phyloP scores from a whole-genome alignment of 139 green algal species.

The Closterium sp. region DNA sequence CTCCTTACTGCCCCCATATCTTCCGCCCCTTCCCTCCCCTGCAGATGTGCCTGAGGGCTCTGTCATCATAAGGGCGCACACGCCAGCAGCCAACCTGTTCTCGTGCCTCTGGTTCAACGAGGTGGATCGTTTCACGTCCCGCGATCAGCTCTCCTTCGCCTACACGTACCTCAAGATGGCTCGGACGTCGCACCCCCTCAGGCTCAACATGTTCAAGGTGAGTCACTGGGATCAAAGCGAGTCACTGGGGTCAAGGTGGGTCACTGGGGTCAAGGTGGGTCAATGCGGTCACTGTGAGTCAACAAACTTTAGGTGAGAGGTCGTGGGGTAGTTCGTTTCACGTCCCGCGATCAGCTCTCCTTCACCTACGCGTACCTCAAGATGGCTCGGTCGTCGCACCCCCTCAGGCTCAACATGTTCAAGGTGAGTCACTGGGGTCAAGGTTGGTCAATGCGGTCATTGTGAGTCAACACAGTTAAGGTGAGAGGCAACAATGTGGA shows the following conservation, averaged over 20 bases:
- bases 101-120: constrained; percentile 55
- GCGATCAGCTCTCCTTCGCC: constrained; percentile 50
- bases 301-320: too few species aligned
- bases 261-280: too few species aligned
- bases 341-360: not conserved
- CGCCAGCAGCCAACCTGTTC: constrained; percentile 50
- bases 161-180: constrained; percentile 45
- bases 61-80: constrained; percentile 47
- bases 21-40: not conserved
- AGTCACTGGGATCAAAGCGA: not conserved
- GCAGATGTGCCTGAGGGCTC: constrained; percentile 49
- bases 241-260: not conserved
- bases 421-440: not conserved
- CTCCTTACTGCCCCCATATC: too few species aligned
- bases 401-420: not conserved
- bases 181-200: constrained; percentile 22
- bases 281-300: not conserved
- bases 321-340: too few species aligned
- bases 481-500: constrained; percentile 52
- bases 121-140: constrained; percentile 42
- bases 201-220: constrained; percentile 48
- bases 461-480: not conserved
- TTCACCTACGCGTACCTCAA: not conserved
- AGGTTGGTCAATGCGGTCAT: not conserved
- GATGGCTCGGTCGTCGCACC: not conserved